Conservation (phyloP, 768 basidiomycete genomes). For the Leccinellum rugosiceps region DNA sequence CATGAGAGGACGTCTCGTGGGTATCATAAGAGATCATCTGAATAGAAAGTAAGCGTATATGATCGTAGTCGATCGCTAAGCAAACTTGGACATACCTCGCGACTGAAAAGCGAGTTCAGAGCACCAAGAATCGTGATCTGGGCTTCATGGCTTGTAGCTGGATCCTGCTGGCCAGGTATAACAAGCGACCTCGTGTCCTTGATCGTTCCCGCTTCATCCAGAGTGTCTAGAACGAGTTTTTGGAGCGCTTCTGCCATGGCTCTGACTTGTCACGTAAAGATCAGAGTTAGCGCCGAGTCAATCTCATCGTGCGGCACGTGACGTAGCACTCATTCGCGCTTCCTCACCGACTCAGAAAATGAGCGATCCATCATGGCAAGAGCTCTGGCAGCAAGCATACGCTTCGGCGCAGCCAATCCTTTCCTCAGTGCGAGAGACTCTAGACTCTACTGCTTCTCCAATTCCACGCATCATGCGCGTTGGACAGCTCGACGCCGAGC, state of each 20-base stretch:
- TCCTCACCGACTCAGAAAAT: slow-evolving; percentile 5
- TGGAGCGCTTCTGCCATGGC: slow-evolving; percentile 77
- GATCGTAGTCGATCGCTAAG: slow-evolving; percentile 2
- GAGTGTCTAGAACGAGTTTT: slow-evolving; percentile 70
- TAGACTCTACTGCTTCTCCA: slow-evolving; percentile 32
- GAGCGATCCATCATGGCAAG: slow-evolving; percentile 23
- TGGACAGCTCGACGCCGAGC: slow-evolving; percentile 86
- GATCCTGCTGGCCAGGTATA: slow-evolving; percentile 58
- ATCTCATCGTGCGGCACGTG: slow-evolving; percentile 14
- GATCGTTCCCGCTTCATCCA: slow-evolving; percentile 55
- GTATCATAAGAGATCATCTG: slow-evolving; percentile 85
- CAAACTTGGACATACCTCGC: slow-evolving; percentile 56
- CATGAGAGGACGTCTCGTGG: slow-evolving; percentile 72
- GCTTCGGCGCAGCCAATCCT: slow-evolving; percentile 55
- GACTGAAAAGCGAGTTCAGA: slow-evolving; percentile 83
- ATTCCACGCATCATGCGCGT: slow-evolving; percentile 66
- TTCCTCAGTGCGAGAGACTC: slow-evolving; percentile 41
- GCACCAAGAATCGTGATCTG: slow-evolving; percentile 87
- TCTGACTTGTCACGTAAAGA: neutral
- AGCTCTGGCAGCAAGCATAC: slow-evolving; percentile 63
- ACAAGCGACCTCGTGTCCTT: slow-evolving; percentile 66
- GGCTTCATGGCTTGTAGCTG: slow-evolving; percentile 65
- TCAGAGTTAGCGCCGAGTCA: slow-evolving; percentile 7
- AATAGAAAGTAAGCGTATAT: slow-evolving; percentile 11
- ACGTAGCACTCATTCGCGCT: slow-evolving; percentile 9